Percentiles rank a stretch among this genome's conserved stretches.
These are phyloP conservation scores for Phoenix dactylifera DNA, from an alignment of 176 grass and related monocot species.

Conservation along the genomic window DNA sequence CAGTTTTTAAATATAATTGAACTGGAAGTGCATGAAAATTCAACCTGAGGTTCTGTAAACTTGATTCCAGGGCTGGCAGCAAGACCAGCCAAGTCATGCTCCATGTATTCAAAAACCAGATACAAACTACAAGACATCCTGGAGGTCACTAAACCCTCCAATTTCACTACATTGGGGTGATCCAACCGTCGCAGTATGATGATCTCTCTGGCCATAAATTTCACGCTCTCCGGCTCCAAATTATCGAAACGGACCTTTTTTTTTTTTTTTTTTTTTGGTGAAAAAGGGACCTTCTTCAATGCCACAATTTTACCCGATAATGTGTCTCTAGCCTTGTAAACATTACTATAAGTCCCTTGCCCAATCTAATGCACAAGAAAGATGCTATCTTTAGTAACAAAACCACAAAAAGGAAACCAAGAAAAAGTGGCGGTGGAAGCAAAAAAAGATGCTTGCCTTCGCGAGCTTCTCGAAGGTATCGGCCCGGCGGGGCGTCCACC, in stretches of 20 bases:
- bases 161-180: slow-evolving; percentile 17
- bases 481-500: slow-evolving; percentile 18
- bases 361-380: slow-evolving; percentile 6
- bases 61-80: slow-evolving; percentile 10
- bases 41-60: slow-evolving; percentile 16
- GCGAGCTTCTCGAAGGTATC: slow-evolving; percentile 15
- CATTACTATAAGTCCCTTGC: slow-evolving; percentile 22
- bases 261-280: too few relatives aligned
- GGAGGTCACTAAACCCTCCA: slow-evolving; percentile 18
- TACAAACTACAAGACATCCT: slow-evolving; percentile 24
- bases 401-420: neutral
- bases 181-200: slow-evolving; percentile 14
- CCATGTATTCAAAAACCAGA: slow-evolving; percentile 21
- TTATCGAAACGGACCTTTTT: slow-evolving; percentile 11
- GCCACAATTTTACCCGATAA: slow-evolving; percentile 13
- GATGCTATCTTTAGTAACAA: neutral
- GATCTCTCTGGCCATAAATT: slow-evolving; percentile 21
- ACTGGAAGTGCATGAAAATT: neutral
- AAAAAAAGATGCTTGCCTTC: neutral
- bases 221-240: slow-evolving; percentile 14
- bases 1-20: neutral
- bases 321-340: slow-evolving; percentile 15
- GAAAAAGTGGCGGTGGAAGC: neutral
- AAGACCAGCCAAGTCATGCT: slow-evolving; percentile 19
- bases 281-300: slow-evolving; percentile 19